phyloP scores from a whole-genome alignment of 2,329 filamentous ascomycete genomes.

The Bipolaris sorokiniana region DNA sequence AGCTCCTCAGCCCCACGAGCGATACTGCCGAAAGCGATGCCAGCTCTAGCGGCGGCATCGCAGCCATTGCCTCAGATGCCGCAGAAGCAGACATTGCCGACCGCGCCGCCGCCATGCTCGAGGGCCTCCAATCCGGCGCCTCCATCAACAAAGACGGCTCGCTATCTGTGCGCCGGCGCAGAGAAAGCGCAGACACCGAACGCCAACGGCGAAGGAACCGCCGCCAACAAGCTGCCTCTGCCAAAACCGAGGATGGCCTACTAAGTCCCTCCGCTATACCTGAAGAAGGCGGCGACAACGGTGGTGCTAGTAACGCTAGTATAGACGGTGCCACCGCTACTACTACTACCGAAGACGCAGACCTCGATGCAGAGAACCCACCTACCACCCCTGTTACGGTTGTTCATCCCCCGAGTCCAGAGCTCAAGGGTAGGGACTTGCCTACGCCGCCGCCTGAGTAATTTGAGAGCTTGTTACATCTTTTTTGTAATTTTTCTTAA shows the following conservation, averaged over 20 bases:
- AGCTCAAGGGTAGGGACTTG: constrained; percentile 35
- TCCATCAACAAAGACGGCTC: constrained; percentile 54
- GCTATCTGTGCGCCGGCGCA: constrained; percentile 64
- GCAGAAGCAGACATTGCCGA: constrained; percentile 73
- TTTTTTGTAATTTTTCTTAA: too few species aligned
- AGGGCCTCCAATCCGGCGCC: constrained; percentile 73
- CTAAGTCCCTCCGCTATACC: constrained; percentile 44
- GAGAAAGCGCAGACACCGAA: constrained; percentile 82
- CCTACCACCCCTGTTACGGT: constrained; percentile 43
- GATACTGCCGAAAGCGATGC: constrained; percentile 39
- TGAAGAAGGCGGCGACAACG: constrained; percentile 27
- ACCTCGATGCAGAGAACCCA: constrained; percentile 5
- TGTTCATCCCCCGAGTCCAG: constrained; percentile 48
- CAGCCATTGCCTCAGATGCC: constrained; percentile 49
- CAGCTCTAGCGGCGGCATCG: constrained; percentile 31
- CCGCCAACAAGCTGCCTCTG: constrained; percentile 42
- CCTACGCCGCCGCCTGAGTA: constrained; percentile 41
- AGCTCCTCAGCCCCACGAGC: constrained; percentile 58
- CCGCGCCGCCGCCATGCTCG: constrained; percentile 80
- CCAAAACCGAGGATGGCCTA: constrained; percentile 39
- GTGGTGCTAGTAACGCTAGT: constrained; percentile 5
- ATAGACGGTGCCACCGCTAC: constrained; percentile 14
- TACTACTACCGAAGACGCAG: constrained; percentile 16
- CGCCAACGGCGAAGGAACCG: constrained; percentile 71
- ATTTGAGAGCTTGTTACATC: too few species aligned